These are phyloP conservation scores for Fusarium gaditjirri DNA, from an alignment of 2,329 filamentous ascomycete species.

Conservation along the genomic window DNA sequence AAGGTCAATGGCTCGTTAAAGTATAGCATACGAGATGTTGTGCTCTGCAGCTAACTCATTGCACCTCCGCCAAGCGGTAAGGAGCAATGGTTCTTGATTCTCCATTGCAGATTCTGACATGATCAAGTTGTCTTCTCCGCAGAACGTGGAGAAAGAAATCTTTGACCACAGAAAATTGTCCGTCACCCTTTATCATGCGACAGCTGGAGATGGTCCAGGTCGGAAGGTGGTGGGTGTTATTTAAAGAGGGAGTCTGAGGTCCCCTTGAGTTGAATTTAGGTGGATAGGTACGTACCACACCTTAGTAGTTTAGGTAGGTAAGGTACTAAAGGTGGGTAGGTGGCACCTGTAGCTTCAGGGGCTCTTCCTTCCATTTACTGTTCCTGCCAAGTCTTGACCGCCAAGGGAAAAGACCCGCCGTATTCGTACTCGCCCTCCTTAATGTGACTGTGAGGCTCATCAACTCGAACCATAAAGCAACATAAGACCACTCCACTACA, in stretches of 20 bases:
- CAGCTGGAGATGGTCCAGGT: slow-evolving; percentile 6
- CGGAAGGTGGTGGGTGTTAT: slow-evolving; percentile 6
- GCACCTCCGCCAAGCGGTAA: slow-evolving; percentile 34
- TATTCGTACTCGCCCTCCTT: slow-evolving; percentile 40
- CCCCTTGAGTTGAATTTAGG: not conserved
- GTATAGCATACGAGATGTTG: slow-evolving; percentile 41
- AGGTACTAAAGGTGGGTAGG: no score
- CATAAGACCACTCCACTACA: not conserved
- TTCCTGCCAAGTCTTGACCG: slow-evolving; percentile 37
- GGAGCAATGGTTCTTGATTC: slow-evolving; percentile 27
- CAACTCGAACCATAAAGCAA: slow-evolving; percentile 3
- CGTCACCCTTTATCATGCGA: slow-evolving; percentile 34
- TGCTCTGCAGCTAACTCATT: slow-evolving; percentile 37
- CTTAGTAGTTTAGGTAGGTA: not conserved
- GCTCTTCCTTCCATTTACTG: not conserved
- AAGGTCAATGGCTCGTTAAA: slow-evolving; percentile 9
- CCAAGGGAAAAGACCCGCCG: slow-evolving; percentile 7
- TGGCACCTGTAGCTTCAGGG: not conserved
- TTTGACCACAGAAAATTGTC: not conserved
- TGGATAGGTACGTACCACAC: slow-evolving; percentile 15
- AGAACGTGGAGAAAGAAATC: not conserved
- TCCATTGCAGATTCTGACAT: slow-evolving; percentile 27
- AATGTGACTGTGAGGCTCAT: not conserved
- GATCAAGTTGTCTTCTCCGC: not conserved
- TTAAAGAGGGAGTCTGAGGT: slow-evolving; percentile 22